These are phyloP conservation scores for Kwoniella dejecticola DNA, from an alignment of 768 basidiomycete genomes.

Conservation along the genomic window DNA sequence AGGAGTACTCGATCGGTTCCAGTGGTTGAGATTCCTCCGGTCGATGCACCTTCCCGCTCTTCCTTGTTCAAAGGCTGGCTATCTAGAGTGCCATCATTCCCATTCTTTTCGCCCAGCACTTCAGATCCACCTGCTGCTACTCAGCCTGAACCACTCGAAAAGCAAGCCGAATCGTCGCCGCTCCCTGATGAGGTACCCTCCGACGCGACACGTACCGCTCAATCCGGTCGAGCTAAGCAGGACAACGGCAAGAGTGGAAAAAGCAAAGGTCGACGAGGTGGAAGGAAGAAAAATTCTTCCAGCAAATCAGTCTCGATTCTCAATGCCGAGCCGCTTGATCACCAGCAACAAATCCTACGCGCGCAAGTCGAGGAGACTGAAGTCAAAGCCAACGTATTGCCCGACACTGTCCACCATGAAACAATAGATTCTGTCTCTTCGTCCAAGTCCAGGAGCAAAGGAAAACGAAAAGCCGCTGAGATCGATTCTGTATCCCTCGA, in stretches of 20 bases:
- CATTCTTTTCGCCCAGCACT: slow-evolving; percentile 22
- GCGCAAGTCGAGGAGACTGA: background rate
- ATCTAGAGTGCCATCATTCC: slow-evolving; percentile 26
- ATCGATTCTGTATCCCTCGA: background rate
- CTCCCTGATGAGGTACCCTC: background rate
- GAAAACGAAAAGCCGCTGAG: slow-evolving; percentile 10
- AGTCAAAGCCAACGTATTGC: background rate
- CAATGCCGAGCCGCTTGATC: too few species aligned
- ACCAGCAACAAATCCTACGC: too few species aligned
- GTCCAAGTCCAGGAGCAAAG: background rate
- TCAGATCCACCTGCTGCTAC: background rate
- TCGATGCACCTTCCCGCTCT: slow-evolving; percentile 1
- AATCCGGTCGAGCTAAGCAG: too few species aligned
- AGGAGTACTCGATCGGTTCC: too few species aligned
- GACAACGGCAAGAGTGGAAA: too few species aligned
- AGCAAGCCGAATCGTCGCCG: background rate
- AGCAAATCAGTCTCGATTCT: too few species aligned
- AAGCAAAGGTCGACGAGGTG: too few species aligned
- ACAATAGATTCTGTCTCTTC: background rate
- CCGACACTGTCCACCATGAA: background rate
- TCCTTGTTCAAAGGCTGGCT: slow-evolving; percentile 35
- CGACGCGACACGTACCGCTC: too few species aligned
- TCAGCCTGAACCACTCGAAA: slow-evolving; percentile 2
- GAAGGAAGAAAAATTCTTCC: too few species aligned
- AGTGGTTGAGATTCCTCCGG: too few species aligned